Evolutionary conservation across 768 basidiomycete genomes (phyloP), one percentile per base, ranked within the genome.

Genomic region (Termitomyces sp.): DNA sequence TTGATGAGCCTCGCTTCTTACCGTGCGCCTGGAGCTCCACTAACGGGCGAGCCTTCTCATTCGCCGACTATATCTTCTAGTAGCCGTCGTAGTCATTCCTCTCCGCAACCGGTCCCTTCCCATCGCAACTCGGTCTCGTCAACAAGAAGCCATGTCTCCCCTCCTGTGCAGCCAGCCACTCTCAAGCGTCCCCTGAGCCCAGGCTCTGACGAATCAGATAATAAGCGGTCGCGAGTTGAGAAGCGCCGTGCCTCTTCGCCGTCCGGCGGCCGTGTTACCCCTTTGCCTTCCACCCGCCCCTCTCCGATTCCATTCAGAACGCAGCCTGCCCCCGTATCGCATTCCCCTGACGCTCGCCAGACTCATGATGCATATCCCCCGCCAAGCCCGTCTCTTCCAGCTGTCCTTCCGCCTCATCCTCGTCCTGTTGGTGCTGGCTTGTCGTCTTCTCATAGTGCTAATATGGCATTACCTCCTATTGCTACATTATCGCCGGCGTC

Each of bases 281-380:
- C 86, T 11, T 65, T 79, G 28, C 79, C 81, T 40, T 83, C 84
- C 23, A 81, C 83, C 44, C 75, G 86, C 3, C 85, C 82, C 0
- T 89, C 87, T 19, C 88, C 88, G 2, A 82, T 81, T 45, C 88
- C 88, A 16, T 86, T 89, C 79, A 81, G 84, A 62, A 83, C 81
- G 3, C 88, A 89, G 64, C 83, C 61, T 1, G 56, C 49, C 11
- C 44, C 85, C 9, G 71, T 81, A 5, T 81, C 86, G 12, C 85
- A 79, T 64, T 89, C 88, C 21, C 86, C 86, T 19, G 88, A 89
- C 66, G 75, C 78, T 12, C 82, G 85, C 30, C 82, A 80, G 50
- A 54, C 64, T 2, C 66, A 71, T 52, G 81, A 82, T 39, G 67
- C 70, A 4, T 82, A 79, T 56, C 75, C 54, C 16, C 54, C 78